Evolutionary conservation across 2,329 filamentous ascomycete genomes (phyloP).

Genomic region (Cladosporium colombiae): DNA sequence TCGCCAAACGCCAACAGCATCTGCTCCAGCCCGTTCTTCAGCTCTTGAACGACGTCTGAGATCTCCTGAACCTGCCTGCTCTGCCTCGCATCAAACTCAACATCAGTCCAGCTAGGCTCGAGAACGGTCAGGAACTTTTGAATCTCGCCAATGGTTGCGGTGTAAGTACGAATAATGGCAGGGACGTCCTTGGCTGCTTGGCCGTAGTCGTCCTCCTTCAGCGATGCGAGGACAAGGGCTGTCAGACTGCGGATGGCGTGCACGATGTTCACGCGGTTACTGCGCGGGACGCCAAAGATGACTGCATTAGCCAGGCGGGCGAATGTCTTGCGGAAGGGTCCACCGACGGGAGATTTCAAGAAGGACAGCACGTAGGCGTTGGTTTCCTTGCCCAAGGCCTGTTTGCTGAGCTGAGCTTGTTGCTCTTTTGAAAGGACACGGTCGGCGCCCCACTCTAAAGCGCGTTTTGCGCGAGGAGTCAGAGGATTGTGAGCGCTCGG

Average conservation of each 20-base stretch:
- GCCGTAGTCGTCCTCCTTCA: conserved; percentile 80
- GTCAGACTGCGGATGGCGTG: conserved; percentile 68
- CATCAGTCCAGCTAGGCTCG: conserved; percentile 77
- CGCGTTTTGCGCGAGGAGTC: conserved; percentile 39
- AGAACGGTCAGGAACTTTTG: conserved; percentile 64
- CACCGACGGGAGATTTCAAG: conserved; percentile 59
- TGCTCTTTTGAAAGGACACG: conserved; percentile 48
- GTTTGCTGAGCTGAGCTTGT: conserved; percentile 53
- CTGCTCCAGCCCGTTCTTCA: conserved; percentile 66
- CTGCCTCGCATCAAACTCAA: conserved; percentile 50
- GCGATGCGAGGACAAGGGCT: conserved; percentile 67
- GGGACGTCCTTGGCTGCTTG: conserved; percentile 83
- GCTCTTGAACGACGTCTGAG: conserved; percentile 64
- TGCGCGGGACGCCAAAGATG: conserved; percentile 73
- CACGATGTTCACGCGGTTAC: conserved; percentile 66
- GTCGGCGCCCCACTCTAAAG: conserved; percentile 33
- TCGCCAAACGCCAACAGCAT: conserved; percentile 72
- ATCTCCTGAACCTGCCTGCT: conserved; percentile 62
- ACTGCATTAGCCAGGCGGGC: conserved; percentile 63
- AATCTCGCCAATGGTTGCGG: conserved; percentile 66
- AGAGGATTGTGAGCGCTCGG: conserved; percentile 40
- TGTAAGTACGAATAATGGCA: conserved; percentile 71
- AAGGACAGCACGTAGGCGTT: conserved; percentile 44
- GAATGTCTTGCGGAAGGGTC: conserved; percentile 71
- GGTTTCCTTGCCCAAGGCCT: conserved; percentile 51